Percentiles rank a stretch among this genome's conserved stretches.
Conservation (phyloP, 2,329 filamentous ascomycete genomes). For the Trichoderma sp. region DNA sequence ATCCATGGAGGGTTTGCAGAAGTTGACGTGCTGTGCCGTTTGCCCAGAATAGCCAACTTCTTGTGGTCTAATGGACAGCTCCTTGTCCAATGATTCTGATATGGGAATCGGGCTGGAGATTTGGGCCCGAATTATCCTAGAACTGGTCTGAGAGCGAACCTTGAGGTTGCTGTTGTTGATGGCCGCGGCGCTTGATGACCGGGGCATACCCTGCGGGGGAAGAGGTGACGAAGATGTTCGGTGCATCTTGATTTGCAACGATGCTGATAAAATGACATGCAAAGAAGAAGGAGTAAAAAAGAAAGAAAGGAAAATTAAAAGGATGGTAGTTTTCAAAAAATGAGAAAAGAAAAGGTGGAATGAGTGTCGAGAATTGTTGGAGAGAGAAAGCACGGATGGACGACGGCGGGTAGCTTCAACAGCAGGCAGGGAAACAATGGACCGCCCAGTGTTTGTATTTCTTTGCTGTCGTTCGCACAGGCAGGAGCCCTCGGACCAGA, state of each 20-base stretch:
- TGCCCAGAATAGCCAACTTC: neutral
- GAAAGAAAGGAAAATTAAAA: neutral
- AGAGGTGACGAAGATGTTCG: slow-evolving; percentile 10
- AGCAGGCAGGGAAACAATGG: slow-evolving; percentile 6
- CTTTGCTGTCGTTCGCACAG: neutral
- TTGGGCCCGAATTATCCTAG: slow-evolving; percentile 53
- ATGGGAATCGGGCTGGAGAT: slow-evolving; percentile 62
- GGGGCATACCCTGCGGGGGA: slow-evolving; percentile 1
- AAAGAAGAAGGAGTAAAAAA: neutral
- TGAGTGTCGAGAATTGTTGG: slow-evolving; percentile 1
- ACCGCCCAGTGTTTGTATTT: neutral
- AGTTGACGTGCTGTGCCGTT: neutral
- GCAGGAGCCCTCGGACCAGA: slow-evolving; percentile 5
- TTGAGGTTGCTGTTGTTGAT: neutral
- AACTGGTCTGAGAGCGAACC: slow-evolving; percentile 2
- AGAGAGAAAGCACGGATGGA: neutral
- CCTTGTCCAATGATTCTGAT: slow-evolving; percentile 45
- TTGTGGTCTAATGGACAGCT: slow-evolving; percentile 45
- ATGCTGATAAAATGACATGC: neutral
- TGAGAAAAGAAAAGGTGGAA: neutral
- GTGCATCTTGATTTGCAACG: slow-evolving; percentile 10
- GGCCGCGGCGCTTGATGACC: slow-evolving; percentile 12
- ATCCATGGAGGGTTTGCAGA: neutral
- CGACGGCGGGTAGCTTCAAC: neutral
- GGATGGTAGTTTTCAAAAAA: neutral